Evolutionary conservation across 2,329 filamentous ascomycete species (phyloP).

Genomic region (Fusarium sp.): DNA sequence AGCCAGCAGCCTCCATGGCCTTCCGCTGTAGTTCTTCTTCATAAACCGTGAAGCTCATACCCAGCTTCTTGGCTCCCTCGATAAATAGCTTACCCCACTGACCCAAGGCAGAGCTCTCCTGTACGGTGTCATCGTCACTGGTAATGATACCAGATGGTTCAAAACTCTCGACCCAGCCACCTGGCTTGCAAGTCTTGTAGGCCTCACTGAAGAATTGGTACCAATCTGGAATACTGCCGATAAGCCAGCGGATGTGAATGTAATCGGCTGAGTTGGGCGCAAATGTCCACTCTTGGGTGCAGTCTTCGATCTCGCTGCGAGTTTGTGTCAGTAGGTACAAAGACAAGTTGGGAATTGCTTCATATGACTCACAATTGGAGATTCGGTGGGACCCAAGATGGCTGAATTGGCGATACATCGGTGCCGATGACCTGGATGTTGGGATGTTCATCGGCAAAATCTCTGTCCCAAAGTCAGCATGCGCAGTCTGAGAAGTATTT

Average conservation of each 20-base stretch:
- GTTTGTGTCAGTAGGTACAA: not conserved
- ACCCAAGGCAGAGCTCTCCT: slow-evolving; percentile 10
- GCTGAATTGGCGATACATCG: slow-evolving; percentile 17
- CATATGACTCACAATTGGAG: not conserved
- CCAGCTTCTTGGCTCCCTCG: slow-evolving; percentile 13
- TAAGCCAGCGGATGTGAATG: slow-evolving; percentile 15
- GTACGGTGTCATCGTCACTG: slow-evolving; percentile 6
- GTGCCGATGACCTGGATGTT: slow-evolving; percentile 14
- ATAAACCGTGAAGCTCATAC: not conserved
- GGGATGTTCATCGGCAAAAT: slow-evolving; percentile 8
- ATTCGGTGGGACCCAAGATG: slow-evolving; percentile 8
- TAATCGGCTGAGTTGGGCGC: slow-evolving; percentile 12
- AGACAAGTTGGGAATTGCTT: fast-evolving
- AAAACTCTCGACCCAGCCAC: slow-evolving; percentile 11
- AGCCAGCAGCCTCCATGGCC: slow-evolving; percentile 17
- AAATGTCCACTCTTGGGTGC: slow-evolving; percentile 24
- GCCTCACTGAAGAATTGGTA: slow-evolving; percentile 8
- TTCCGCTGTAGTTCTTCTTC: slow-evolving; percentile 8
- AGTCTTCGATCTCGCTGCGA: slow-evolving; percentile 13
- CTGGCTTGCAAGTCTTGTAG: slow-evolving; percentile 14
- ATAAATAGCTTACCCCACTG: slow-evolving; percentile 23
- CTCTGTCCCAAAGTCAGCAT: not conserved
- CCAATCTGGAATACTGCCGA: slow-evolving; percentile 14
- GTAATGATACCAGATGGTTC: slow-evolving; percentile 10
- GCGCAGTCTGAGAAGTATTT: fast-evolving